Conservation (phyloP, 306 rosid genomes). For the Prosopis cineraria region DNA sequence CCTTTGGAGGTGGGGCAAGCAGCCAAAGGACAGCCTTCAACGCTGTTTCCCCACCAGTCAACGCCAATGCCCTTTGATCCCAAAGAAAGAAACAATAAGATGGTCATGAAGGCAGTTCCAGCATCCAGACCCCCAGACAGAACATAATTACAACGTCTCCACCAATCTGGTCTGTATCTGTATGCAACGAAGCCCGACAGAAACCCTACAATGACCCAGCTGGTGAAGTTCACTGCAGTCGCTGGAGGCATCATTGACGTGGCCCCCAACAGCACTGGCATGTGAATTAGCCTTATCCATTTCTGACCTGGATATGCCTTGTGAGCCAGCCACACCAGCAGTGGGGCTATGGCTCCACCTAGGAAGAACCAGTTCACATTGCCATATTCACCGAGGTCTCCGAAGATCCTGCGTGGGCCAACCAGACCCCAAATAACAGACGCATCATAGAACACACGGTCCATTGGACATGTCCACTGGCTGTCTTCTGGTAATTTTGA, state of each 20-base stretch:
- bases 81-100: conserved; percentile 47
- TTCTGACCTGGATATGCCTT: conserved; percentile 44
- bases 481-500: conserved; percentile 46
- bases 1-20: conserved; percentile 61
- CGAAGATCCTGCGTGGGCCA: conserved; percentile 68
- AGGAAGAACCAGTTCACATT: conserved; percentile 59
- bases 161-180: conserved; percentile 42
- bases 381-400: conserved; percentile 62
- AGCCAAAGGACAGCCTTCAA: conserved; percentile 63
- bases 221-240: conserved; percentile 52
- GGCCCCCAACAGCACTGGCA: conserved; percentile 60
- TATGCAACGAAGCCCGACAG: conserved; percentile 46
- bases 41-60: conserved; percentile 56
- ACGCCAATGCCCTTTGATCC: conserved; percentile 33
- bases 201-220: conserved; percentile 57
- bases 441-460: conserved; percentile 59
- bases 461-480: conserved; percentile 72
- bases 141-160: conserved; percentile 60
- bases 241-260: conserved; percentile 65
- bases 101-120: conserved; percentile 61
- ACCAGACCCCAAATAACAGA: conserved; percentile 76
- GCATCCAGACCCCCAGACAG: conserved; percentile 65
- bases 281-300: conserved; percentile 55
- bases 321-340: conserved; percentile 55
- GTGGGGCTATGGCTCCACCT: conserved; percentile 58